Evolutionary conservation across 2,329 filamentous ascomycete species (phyloP).

Genomic region (Geoglossum cookeanum): DNA sequence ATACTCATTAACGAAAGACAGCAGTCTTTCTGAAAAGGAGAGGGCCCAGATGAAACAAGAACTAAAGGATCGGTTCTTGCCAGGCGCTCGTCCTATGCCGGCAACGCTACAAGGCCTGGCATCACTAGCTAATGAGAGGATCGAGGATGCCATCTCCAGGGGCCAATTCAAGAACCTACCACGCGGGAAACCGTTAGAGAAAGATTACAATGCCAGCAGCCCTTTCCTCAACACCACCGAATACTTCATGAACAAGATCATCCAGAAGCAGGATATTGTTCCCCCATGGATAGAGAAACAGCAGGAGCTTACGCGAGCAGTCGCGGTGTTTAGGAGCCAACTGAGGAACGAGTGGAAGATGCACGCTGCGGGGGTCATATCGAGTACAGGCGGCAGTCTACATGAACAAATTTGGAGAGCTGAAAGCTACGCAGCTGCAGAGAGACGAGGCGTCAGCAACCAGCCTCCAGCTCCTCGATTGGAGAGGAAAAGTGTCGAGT

Average conservation of each 20-base stretch:
- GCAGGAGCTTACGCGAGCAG: constrained; percentile 59
- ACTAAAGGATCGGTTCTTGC: constrained; percentile 62
- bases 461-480: not conserved
- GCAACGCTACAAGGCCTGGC: constrained; percentile 60
- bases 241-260: constrained; percentile 97
- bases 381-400: constrained; percentile 56
- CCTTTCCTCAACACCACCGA: constrained; percentile 93
- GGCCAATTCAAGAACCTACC: constrained; percentile 79
- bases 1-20: constrained; percentile 33
- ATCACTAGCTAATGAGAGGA: constrained; percentile 73
- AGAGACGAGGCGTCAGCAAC: constrained; percentile 26
- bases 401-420: constrained; percentile 55
- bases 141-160: constrained; percentile 81
- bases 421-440: constrained; percentile 54
- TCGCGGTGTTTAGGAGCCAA: constrained; percentile 50
- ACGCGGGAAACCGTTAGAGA: constrained; percentile 58
- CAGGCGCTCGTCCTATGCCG: constrained; percentile 53
- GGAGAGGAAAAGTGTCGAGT: constrained; percentile 13
- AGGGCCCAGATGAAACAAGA: constrained; percentile 50
- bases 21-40: constrained; percentile 48
- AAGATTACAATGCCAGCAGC: constrained; percentile 65
- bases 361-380: constrained; percentile 61
- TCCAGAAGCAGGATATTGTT: constrained; percentile 85
- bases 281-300: constrained; percentile 99
- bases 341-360: constrained; percentile 68